Evolutionary conservation across 1,139 yeast genomes (phyloP), one percentile per base, ranked within the genome.

Genomic region (Candida sojae): DNA sequence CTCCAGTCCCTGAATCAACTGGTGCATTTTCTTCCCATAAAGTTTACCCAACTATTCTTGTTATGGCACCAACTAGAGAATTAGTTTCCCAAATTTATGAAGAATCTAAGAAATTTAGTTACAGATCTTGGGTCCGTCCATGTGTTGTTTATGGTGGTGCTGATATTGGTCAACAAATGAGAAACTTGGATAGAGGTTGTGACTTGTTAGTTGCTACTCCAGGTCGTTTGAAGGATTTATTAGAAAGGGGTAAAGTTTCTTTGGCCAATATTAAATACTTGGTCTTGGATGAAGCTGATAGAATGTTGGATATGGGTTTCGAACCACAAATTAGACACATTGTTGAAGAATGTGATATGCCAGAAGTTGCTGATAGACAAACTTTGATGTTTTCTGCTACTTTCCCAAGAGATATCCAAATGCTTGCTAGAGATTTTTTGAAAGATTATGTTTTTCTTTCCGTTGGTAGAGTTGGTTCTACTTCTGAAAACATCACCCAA

Each of bases 261-360:
- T 80, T 93, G 64, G 80, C 83, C 57, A 90, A 89, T 75, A 91
- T 93, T 73, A 90, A 88, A 72, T 93, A 90, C 74, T 82, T 93
- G 68, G 98, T 93, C 45, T 81, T 93, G 58, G 99, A 93, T 75
- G 99, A 93, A 81, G 99, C 99, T 66, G 99, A 93, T 76, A 89
- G 99, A 80, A 93, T 93, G 99, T 84, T 93, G 76, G 99, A 93
- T 85, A 93, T 93, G 99, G 99, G 99, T 81, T 93, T 93, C 76
- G 99, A 93, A 79, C 98, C 98, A 57, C 99, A 93, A 80, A 93
- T 93, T 67, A 89, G 99, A 82, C 89, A 92, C 69, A 92, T 93
- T 67, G 99, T 93, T 54, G 96, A 93, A 74, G 96, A 88, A 60
- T 92, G 95, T 78, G 97, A 90, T 70, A 92, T 92, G 98, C 97